phyloP scores from a whole-genome alignment of 2,329 filamentous ascomycete species.

The Purpureocillium lavendulum region DNA sequence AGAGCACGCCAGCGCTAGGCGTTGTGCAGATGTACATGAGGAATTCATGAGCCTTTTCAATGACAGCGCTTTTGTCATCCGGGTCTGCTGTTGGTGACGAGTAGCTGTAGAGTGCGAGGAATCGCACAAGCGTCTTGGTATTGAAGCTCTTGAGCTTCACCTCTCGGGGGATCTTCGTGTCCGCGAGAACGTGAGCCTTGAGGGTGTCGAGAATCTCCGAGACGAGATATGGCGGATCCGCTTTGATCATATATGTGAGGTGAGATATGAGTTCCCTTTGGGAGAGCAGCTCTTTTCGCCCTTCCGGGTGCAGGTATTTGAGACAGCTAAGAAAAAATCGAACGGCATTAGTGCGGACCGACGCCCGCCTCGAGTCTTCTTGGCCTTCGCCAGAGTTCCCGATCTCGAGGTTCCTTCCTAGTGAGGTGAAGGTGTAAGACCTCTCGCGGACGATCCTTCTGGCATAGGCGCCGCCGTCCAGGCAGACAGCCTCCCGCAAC shows the following conservation, averaged over 20 bases:
- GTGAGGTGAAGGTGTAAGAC: conserved; percentile 68
- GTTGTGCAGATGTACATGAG: conserved; percentile 68
- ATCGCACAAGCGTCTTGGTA: conserved; percentile 60
- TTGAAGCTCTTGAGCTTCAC: conserved; percentile 71
- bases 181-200: conserved; percentile 63
- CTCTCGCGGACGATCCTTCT: conserved; percentile 69
- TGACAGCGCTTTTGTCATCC: conserved; percentile 42
- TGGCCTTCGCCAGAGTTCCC: conserved; percentile 45
- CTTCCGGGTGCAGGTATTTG: conserved; percentile 66
- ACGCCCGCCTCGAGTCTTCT: conserved; percentile 63
- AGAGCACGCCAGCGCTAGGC: conserved; percentile 62
- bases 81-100: conserved; percentile 33
- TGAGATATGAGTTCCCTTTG: conserved; percentile 78
- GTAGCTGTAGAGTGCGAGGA: conserved; percentile 65
- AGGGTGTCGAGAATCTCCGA: conserved; percentile 66
- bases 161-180: conserved; percentile 63
- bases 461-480: conserved; percentile 78
- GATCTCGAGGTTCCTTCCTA: conserved; percentile 76
- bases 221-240: conserved; percentile 69
- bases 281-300: conserved; percentile 72
- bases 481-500: conserved; percentile 73
- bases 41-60: conserved; percentile 66
- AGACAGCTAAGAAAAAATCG: conserved; percentile 73
- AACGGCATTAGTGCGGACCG: conserved; percentile 74
- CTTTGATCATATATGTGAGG: conserved; percentile 67